A percentile compares a stretch with the other conserved stretches of the same genome.
These are phyloP conservation scores for Elymus sibiricus DNA, from an alignment of 176 grass and related monocot species.

Conservation along the genomic window DNA sequence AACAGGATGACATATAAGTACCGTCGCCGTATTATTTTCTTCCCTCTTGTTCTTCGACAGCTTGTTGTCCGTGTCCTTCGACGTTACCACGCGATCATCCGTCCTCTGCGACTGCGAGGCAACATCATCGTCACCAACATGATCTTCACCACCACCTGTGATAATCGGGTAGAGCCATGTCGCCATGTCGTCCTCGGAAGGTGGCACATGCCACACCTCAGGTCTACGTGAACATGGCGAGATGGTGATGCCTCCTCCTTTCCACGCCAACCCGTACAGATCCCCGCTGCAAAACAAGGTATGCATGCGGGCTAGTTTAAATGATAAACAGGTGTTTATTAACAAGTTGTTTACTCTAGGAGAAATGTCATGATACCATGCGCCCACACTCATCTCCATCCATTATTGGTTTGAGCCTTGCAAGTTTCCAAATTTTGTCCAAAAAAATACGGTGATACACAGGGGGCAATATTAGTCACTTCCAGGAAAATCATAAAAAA, in stretches of 20 bases:
- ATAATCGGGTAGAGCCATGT: neutral
- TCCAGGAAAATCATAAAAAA: neutral
- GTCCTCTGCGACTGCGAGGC: too few relatives aligned
- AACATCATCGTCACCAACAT: too few relatives aligned
- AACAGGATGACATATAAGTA: neutral
- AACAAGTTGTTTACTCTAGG: neutral
- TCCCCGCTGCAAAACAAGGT: neutral
- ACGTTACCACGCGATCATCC: too few relatives aligned
- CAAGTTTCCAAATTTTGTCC: neutral
- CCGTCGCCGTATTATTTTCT: neutral
- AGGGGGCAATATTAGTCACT: neutral
- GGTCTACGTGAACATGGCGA: neutral
- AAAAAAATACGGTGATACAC: neutral
- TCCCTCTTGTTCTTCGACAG: neutral
- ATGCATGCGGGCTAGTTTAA: neutral
- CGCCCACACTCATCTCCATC: neutral
- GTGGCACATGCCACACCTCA: neutral
- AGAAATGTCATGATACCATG: neutral
- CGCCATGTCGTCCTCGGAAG: constrained; percentile 14
- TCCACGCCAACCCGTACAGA: neutral
- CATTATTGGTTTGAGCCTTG: neutral
- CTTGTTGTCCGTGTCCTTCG: neutral
- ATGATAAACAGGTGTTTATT: neutral
- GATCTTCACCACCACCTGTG: neutral
- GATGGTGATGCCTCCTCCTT: neutral